Base-by-base conservation (phyloP, 768 basidiomycete genomes). In the Rhodotorula graminis region DNA sequence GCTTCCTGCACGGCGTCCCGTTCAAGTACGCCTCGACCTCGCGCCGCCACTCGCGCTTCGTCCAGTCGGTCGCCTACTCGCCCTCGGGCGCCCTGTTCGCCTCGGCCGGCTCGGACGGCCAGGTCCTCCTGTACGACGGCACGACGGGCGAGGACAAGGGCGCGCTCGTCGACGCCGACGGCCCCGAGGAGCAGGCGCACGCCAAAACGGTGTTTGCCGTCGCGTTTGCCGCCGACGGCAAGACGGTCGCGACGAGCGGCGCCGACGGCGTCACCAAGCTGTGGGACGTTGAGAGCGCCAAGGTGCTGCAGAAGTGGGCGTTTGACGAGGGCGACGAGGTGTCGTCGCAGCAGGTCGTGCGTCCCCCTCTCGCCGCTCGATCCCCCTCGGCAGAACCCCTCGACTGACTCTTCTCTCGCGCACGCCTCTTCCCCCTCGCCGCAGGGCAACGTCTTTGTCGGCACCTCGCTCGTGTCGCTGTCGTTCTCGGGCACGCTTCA, bases 71-170 rank as follows among this genome's bases (percentile, higher is more conserved):
- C 58, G 86, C 87, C 65, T 96, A 88, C 79, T 84, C 92, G 0
- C 88, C 88, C 0, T 88, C 88, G 16, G 95, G 95, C 4, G 87
- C 89, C 53, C 83, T 88, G 56, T 94, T 96, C 78, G 89, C 87
- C n/a, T 93, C 92, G 68, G 92, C 91, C 40, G 95, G 93, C n/a
- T 89, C 90, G 9, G 95, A 98, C 80, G 86, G 85, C n/a, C 95
- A 81, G 88, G 72, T 82, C n/a, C 90, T 95, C 83, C 78, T 97
- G 19, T 96, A 94, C 79, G 91, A 95, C 69, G 95, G 95, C n/a
- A 89, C 90, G 81, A 88, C 87, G 2, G 94, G 93, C 2, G 92
- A 94, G 46, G 88, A 88, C 11, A 75, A 89, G 46, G 85, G 84
- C 25, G 91, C 92, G 76, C 78, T 93, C 31, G 63, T 70, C 40